Base-by-base conservation (phyloP, 73 alveolate species). In the Tetrahymena elliotti region DNA sequence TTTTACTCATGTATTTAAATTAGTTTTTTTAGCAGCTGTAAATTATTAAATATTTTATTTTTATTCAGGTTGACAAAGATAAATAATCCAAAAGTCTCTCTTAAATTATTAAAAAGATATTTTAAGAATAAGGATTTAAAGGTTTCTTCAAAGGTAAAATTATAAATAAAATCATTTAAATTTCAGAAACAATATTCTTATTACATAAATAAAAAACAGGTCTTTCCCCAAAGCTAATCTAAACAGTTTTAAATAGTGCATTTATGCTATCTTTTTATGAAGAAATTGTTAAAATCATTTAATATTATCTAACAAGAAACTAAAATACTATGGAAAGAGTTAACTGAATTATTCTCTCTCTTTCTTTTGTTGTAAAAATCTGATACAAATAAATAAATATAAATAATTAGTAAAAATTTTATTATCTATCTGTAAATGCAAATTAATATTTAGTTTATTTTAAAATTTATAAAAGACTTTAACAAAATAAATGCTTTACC, bases 211-310 rank as follows among this genome's bases (percentile, higher is more conserved):
- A 18, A 68, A 6, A 27, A 35, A 35, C 33, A 84, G 96, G 96
- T 35, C 38, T 37, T 24, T 27, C 93, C 20, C 96, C 96, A 31
- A 94, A 94, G 52, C 52, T 94, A 22, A 40, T 84, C 10, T 84
- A 94, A 84, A 83, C 96, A 8, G 94, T 94, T 37, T 94, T 94
- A 33, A 94, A 94, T 83, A 83, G 94, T 36, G 96, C 94, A 38
- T 94, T 94, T 39, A 41, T 94, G 82, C 92, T 94, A 13, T 83
- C 93, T 40, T 94, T 94, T 37, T 94, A 94, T 27, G 96, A 94
- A 94, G 35, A 94, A 41, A 94, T 94, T 35, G 92, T 83, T 37
- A 93, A 94, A 18, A 38, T 94, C 22, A 83, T 94, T 10, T 39
- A 39, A 40, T 68, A 22, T 68, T 68, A 68, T n/a, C 37, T 31